phyloP scores from a whole-genome alignment of 306 rosid species.

The Vachellia pachyceras region DNA sequence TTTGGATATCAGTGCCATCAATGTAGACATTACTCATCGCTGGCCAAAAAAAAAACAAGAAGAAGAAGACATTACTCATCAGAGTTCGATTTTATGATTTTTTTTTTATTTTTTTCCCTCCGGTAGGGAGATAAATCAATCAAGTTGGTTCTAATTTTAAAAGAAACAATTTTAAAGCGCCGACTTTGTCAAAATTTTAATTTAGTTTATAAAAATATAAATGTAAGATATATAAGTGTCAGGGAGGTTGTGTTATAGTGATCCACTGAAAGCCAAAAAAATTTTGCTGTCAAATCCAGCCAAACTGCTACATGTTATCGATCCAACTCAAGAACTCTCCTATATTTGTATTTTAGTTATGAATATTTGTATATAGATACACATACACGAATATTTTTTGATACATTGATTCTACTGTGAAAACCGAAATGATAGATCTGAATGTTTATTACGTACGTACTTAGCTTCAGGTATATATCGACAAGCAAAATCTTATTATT shows the following conservation, averaged over 20 bases:
- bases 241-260: not conserved
- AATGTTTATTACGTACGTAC: not conserved
- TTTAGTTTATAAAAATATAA: not conserved
- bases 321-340: not conserved
- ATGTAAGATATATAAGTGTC: conserved; percentile 2
- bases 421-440: not conserved
- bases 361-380: too few relatives aligned
- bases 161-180: not conserved
- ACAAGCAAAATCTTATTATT: not conserved
- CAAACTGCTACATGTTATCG: not conserved
- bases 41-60: too few relatives aligned
- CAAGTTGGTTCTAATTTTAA: not conserved
- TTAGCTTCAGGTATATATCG: not conserved
- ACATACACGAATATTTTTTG: not conserved
- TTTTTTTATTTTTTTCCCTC: not conserved
- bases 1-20: not conserved
- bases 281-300: not conserved
- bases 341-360: conserved; percentile 2
- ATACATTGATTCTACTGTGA: not conserved
- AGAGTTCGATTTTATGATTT: not conserved
- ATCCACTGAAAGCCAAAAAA: not conserved
- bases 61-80: too few relatives aligned
- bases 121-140: not conserved
- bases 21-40: too few relatives aligned
- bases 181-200: not conserved